Base-by-base conservation (phyloP, 2,329 filamentous ascomycete genomes). In the Pseudohalonectria lignicola region DNA sequence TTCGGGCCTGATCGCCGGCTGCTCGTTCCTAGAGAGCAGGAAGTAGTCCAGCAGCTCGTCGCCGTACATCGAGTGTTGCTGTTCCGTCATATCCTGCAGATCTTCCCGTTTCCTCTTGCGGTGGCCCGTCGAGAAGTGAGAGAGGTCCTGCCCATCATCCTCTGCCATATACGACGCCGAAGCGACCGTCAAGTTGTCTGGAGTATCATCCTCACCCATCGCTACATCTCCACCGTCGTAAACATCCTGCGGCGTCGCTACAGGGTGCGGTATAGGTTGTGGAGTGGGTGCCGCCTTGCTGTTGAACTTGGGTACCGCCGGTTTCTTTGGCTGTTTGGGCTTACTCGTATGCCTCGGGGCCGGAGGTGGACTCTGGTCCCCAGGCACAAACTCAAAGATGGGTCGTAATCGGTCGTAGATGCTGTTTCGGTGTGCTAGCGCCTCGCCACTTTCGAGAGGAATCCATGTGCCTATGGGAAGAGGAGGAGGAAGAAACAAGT, bases 401-500 rank as follows among this genome's bases (percentile, higher is more conserved):
- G 80, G 80, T 36, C 73, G 72, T 44, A 98, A 69, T 51, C 86
- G 85, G 31, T 93, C 82, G 48, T 87, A 79, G 37, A 94, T 74
- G 46, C 83, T 84, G 58, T 96, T 94, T 49, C 88, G 82, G 48
- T 83, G 79, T 26, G 92, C 92, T 25, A 98, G 77, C 44, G 75
- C 65, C 48, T 87, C 77, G 40, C 87, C 92, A 45, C 85, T 77
- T 12, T 79, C 71, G 7, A 98, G 74, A 7, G 92, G 92, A 36
- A 98, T 92, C 88, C 92, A 98, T 36, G 92, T 98, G 53, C 92
- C 85, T 88, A 46, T n/a, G n/a, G n/a, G n/a, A n/a, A n/a, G 5
- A 5, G 12, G 29, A 13, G 5, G 37, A 26, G 7, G 23, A 12
- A 26, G 8, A 12, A 26, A 26, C 7, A 26, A 46, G 35, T 31